Base-by-base conservation (phyloP, 2,329 filamentous ascomycete species). In the Penicillium sp. region DNA sequence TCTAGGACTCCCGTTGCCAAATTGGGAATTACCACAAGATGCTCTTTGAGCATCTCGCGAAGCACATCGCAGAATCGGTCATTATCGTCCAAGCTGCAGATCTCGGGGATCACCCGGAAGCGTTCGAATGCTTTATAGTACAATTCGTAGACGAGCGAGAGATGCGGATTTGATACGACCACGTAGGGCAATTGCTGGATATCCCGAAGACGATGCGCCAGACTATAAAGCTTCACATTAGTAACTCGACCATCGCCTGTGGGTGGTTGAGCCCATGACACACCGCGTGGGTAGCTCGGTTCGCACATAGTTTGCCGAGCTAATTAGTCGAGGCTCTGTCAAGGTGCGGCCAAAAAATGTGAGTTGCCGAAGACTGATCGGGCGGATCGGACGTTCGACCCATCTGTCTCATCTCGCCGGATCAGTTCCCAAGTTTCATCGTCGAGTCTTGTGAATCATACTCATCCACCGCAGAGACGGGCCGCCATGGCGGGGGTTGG, bases 81-180 rank as follows among this genome's bases (percentile, higher is more conserved):
- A 61, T 98, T 98, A 55, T 96, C 90, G 20, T 94, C 84, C 23
- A 95, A 68, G 0, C 80, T 84, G 55, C 83, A 82, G 52, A 98
- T 80, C 58, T 95, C 87, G 34, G 82, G 81, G 27, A 95, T 73
- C 50, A 84, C 83, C 32, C 92, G 84, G 48, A 96, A 84, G 36
- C 74, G 80, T 61, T 98, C 92, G 55, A 98, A 98, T n/a, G 92
- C 90, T 50, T 82, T 81, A 67, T 95, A 94, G 71, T 98, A 98
- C 5, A 95, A 75, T 61, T 96, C 87, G 67, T 98, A 98, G 22
- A 96, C 92, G 50, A 93, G 82, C 59, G 85, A 87, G 46, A 98
- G 85, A 63, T 98, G 87, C 5, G 80, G 80, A 56, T 98, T 98
- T n/a, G 85, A 89, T 32, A 96, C 86, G 37, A 96, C 90, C 25